Evolutionary conservation across 257 asterid species (phyloP).

Genomic region (Solanum bulbocastanum): DNA sequence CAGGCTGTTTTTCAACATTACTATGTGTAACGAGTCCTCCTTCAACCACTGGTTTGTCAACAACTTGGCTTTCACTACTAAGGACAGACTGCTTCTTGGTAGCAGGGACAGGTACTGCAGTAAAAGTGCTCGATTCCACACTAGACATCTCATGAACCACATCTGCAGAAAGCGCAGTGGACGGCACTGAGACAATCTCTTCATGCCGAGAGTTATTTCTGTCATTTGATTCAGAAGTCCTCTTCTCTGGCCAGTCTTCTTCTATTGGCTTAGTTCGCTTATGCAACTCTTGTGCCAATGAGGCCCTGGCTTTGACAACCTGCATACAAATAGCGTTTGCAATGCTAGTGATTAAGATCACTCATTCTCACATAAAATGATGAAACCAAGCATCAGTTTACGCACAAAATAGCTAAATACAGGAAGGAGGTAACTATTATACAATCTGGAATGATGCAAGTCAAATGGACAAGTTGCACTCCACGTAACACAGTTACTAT

Average conservation of each 20-base stretch:
- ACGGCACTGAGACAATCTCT: conserved; percentile 41
- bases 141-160: conserved; percentile 12
- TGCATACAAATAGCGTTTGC: conserved; percentile 8
- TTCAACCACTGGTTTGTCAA: not conserved
- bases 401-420: not conserved
- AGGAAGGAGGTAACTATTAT: not conserved
- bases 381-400: not conserved
- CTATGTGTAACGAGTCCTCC: conserved; percentile 5
- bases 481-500: not conserved
- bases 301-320: conserved; percentile 69
- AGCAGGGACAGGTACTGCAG: conserved; percentile 18
- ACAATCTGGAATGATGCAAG: not conserved
- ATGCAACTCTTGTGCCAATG: conserved; percentile 40
- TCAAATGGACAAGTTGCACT: not conserved
- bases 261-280: conserved; percentile 13
- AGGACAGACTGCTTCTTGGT: conserved; percentile 25
- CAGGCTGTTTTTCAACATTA: conserved; percentile 9
- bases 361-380: not conserved
- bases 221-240: conserved; percentile 14
- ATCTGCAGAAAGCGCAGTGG: conserved; percentile 7
- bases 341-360: not conserved
- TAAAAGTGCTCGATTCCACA: conserved; percentile 14
- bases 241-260: not conserved
- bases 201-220: conserved; percentile 17
- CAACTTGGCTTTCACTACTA: not conserved